Percentiles rank a stretch among this genome's conserved stretches.
These are phyloP conservation scores for Dalechampia spathulata DNA, from an alignment of 441 rosid species.

Conservation along the genomic window DNA sequence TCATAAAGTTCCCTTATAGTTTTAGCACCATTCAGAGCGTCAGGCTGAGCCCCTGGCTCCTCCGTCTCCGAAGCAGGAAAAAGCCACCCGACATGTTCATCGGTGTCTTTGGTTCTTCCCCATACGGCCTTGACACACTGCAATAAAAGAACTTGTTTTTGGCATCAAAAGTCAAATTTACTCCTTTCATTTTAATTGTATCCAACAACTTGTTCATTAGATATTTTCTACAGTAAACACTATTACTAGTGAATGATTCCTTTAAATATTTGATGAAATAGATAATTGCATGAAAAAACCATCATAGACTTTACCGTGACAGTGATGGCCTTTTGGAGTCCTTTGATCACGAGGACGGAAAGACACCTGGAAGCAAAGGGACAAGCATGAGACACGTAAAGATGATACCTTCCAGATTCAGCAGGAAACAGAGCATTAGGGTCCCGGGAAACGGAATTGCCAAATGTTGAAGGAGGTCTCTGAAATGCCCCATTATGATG, in stretches of 20 bases:
- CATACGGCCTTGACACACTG: constrained; percentile 79
- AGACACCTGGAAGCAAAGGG: constrained; percentile 96
- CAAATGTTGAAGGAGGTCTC: constrained; percentile 78
- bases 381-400: constrained; percentile 90
- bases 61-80: constrained; percentile 55
- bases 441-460: constrained; percentile 52
- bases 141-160: constrained; percentile 14
- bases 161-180: background rate
- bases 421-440: constrained; percentile 65
- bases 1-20: constrained; percentile 69
- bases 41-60: constrained; percentile 70
- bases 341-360: constrained; percentile 71
- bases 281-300: background rate
- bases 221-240: too few relatives aligned
- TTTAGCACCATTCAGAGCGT: constrained; percentile 61
- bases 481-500: constrained; percentile 72
- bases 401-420: constrained; percentile 86
- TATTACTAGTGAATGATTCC: too few relatives aligned
- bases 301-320: constrained; percentile 42
- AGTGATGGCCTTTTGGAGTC: constrained; percentile 66
- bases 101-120: constrained; percentile 77
- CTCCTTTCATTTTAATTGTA: too few relatives aligned
- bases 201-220: too few relatives aligned
- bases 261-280: too few relatives aligned
- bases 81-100: constrained; percentile 93